Evolutionary conservation across 352 stramenopile genomes (phyloP).

Genomic region (Phytophthora pluvialis): DNA sequence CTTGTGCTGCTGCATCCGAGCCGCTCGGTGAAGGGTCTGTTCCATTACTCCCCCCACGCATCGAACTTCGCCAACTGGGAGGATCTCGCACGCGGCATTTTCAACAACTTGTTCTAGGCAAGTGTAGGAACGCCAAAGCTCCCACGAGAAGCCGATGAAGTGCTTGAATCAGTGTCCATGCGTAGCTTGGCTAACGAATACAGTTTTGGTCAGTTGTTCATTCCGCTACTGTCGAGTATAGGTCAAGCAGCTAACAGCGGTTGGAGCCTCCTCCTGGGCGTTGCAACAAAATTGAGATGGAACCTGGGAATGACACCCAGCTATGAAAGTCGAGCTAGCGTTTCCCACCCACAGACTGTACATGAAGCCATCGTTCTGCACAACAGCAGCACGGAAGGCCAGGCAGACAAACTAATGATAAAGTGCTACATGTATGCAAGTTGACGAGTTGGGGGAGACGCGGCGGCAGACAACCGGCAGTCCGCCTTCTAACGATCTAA

Average conservation of each 20-base stretch:
- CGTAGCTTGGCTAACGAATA: conserved; percentile 11
- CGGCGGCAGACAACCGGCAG: conserved; percentile 4
- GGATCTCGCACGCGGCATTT: conserved; percentile 66
- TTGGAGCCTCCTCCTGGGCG: too few species aligned
- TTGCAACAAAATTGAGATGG: neutral
- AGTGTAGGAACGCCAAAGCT: neutral
- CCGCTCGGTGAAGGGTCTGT: conserved; percentile 67
- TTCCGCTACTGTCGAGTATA: neutral
- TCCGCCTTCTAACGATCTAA: conserved; percentile 51
- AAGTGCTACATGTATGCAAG: conserved; percentile 54
- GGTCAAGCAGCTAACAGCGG: too few species aligned
- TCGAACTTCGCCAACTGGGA: conserved; percentile 54
- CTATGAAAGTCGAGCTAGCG: conserved; percentile 16
- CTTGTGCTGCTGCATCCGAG: conserved; percentile 83
- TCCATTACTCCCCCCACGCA: conserved; percentile 71
- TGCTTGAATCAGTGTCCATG: conserved; percentile 6
- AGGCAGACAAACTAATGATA: conserved; percentile 28
- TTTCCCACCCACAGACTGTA: neutral
- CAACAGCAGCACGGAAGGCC: conserved; percentile 24
- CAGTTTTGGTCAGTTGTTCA: conserved; percentile 12
- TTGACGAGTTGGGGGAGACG: conserved; percentile 21
- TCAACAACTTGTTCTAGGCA: conserved; percentile 61
- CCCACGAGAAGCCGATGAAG: neutral
- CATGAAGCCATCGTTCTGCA: conserved; percentile 19
- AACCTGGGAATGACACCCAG: conserved; percentile 1